Percentiles rank a stretch among this genome's conserved stretches.
Evolutionary conservation across 192 early-diverging fungal genomes (phyloP).

Genomic region (Backusella liffmaniae): DNA sequence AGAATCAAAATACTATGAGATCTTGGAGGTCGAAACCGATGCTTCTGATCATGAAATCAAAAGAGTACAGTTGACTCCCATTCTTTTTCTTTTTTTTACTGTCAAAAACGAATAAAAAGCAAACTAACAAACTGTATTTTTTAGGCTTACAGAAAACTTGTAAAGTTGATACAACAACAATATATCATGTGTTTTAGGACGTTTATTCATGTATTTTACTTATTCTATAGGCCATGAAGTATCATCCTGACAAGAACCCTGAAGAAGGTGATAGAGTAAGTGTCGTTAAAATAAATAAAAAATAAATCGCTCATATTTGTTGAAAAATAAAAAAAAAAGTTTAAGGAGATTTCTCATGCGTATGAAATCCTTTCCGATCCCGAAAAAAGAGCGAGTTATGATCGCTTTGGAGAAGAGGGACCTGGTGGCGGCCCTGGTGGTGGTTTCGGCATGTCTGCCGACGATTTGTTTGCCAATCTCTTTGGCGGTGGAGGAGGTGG

Average conservation of each 20-base stretch:
- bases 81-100: no score
- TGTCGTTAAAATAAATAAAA: neutral
- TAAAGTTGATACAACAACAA: constrained; percentile 12
- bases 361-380: constrained; percentile 85
- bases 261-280: constrained; percentile 43
- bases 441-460: constrained; percentile 66
- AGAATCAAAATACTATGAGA: constrained; percentile 38
- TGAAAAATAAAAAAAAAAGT: constrained; percentile 48
- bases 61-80: constrained; percentile 31
- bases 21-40: constrained; percentile 34
- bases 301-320: neutral
- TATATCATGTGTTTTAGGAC: neutral
- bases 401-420: constrained; percentile 90
- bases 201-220: neutral
- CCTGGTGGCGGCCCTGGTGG: constrained; percentile 62
- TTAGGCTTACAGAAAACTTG: constrained; percentile 58
- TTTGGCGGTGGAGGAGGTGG: constrained; percentile 66
- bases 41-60: constrained; percentile 55
- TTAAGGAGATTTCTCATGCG: constrained; percentile 90
- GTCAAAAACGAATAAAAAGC: neutral
- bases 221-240: constrained; percentile 53
- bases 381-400: constrained; percentile 83
- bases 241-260: constrained; percentile 85
- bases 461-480: constrained; percentile 84
- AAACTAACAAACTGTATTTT: neutral